Evolutionary conservation across 768 basidiomycete genomes (phyloP).

Genomic region (Sporobolomyces roseus): DNA sequence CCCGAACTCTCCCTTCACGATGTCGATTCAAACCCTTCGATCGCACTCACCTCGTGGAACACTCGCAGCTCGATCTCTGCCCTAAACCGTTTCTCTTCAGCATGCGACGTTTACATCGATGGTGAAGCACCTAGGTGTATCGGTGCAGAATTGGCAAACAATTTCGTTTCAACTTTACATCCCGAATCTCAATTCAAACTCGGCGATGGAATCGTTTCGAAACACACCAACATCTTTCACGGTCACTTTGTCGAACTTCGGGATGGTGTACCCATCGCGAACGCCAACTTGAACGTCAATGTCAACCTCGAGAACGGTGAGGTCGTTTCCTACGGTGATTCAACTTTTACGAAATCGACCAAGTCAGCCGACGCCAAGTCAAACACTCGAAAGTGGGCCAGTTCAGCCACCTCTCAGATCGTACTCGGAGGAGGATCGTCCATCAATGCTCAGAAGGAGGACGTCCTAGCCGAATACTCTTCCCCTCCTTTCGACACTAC

Average conservation of each 20-base stretch:
- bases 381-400: neutral
- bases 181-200: constrained; percentile 49
- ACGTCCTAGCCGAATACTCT: constrained; percentile 35
- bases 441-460: constrained; percentile 46
- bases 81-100: constrained; percentile 51
- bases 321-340: constrained; percentile 81
- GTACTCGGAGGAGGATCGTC: no score
- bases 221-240: constrained; percentile 78
- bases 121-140: constrained; percentile 11
- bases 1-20: constrained; percentile 61
- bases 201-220: constrained; percentile 81
- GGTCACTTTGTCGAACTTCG: constrained; percentile 80
- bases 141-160: constrained; percentile 61
- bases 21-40: neutral
- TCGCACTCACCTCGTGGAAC: constrained; percentile 29
- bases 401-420: neutral
- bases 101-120: constrained; percentile 48
- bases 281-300: constrained; percentile 81
- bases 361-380: neutral
- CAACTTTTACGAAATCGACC: constrained; percentile 50
- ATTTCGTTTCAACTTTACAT: constrained; percentile 60
- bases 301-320: constrained; percentile 80
- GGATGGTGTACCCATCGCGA: constrained; percentile 65
- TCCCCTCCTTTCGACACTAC: constrained; percentile 17
- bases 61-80: constrained; percentile 33